Base-by-base conservation (phyloP, 495 filamentous ascomycete species). In the Xylaria longipes region DNA sequence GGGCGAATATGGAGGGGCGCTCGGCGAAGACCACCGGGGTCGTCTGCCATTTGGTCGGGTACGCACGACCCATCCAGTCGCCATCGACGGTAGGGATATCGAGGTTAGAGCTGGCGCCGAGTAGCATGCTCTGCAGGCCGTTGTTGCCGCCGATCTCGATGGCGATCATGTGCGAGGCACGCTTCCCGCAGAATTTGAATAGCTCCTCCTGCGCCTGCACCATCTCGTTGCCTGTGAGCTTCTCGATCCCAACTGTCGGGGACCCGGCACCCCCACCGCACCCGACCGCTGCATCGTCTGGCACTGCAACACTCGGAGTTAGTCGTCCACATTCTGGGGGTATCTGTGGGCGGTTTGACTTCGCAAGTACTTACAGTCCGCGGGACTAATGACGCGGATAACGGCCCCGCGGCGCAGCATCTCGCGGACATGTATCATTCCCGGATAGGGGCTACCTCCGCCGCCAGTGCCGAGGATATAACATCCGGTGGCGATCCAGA, bases 391-490 rank as follows among this genome's bases (percentile, higher is more conserved):
- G 5, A 88, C 83, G 12, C 82, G 80, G 29, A 88, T 81, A 0
- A 81, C 76, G 41, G 80, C 83, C 15, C 86, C 86, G 22, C 77
- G 74, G 6, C 83, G 82, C 0, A 88, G 76, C 45, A 86, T 82
- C n/a, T 83, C 76, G 0, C 83, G 78, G 14, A 87, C 80, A 12
- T 75, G 79, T 20, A 85, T 76, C 78, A 81, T 82, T 22, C 81
- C 75, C 7, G 82, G 73, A 61, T 86, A 86, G 12, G 86, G 86
- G 12, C 80, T 84, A 5, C 86, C 86, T 15, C 89, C 89, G 0
- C 89, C 89, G 9, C 88, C 89, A 1, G 86, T 88, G 6, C 89
- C 89, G 17, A 91, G 85, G 67, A 91, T 85, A 70, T 89, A 88
- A 73, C 87, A 88, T 1, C 89, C 89, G 29, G 82, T 84, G 1